Conservation (phyloP, 1,139 yeast genomes). For the Saccharomyces hybrid region DNA sequence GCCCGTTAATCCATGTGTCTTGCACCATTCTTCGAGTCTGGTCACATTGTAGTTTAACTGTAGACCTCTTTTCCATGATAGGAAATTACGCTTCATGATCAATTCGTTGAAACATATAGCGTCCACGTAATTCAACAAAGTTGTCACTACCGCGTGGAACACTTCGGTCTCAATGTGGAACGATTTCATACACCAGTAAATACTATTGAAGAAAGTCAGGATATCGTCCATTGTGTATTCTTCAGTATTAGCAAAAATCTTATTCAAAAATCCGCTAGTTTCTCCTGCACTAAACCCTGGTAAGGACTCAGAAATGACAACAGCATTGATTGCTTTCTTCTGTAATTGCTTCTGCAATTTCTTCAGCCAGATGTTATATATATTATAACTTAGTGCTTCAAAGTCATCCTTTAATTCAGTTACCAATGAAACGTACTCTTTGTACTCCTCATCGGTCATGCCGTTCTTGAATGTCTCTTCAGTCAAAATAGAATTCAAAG, state of each 20-base stretch:
- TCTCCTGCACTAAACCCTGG: slow-evolving; percentile 96
- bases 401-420: slow-evolving; percentile 91
- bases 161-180: slow-evolving; percentile 83
- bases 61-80: slow-evolving; percentile 96
- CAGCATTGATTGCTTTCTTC: slow-evolving; percentile 88
- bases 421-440: slow-evolving; percentile 81
- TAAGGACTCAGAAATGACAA: slow-evolving; percentile 84
- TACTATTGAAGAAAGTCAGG: slow-evolving; percentile 79
- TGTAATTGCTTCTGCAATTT: slow-evolving; percentile 86
- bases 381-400: slow-evolving; percentile 85
- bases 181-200: slow-evolving; percentile 89
- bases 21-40: slow-evolving; percentile 97
- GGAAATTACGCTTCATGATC: slow-evolving; percentile 87
- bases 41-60: slow-evolving; percentile 96
- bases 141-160: slow-evolving; percentile 77
- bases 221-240: slow-evolving; percentile 93
- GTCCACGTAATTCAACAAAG: slow-evolving; percentile 79
- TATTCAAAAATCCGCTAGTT: slow-evolving; percentile 73
- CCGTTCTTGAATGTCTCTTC: slow-evolving; percentile 74
- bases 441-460: slow-evolving; percentile 85
- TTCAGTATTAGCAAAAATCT: slow-evolving; percentile 62
- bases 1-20: slow-evolving; percentile 84
- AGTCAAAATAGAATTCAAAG: slow-evolving; percentile 80
- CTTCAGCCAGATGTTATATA: slow-evolving; percentile 96
- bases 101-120: slow-evolving; percentile 93